Base-by-base conservation (phyloP, 176 grass and related monocot genomes). In the Oryza coarctata region DNA sequence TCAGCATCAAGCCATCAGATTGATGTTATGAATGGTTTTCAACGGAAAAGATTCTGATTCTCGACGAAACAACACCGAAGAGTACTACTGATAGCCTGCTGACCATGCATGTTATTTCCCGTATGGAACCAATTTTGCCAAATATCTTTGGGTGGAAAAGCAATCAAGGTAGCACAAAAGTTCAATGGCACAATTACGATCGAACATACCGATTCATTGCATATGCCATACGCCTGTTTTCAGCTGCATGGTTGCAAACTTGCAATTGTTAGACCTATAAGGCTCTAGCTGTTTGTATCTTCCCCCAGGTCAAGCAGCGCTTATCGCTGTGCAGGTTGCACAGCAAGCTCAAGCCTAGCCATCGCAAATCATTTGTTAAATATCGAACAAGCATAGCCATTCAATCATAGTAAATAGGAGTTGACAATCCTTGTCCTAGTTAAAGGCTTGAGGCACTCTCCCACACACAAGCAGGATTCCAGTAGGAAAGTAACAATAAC, bases 401-500 rank as follows among this genome's bases (percentile, higher is more conserved):
- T 67, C 68, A 82, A 78, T 82, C 71, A 78, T 86, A 72, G 41
- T 43, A 67, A 71, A 82, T 65, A 82, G 39, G 73, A 82, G 79
- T 73, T 82, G 76, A 38, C 73, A 90, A 74, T 73, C 45, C 79
- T 83, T 87, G 70, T 68, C 81, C 47, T 72, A 81, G 82, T 86
- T 86, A 68, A 86, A 83, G 70, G 80, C 68, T 87, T 68, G 78
- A 78, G 44, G 83, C 38, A 82, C 76, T 77, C 68, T 82, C 62
- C 73, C 80, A 82, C 75, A 79, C 84, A 90, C 69, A 6, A 83
- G 35, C 68, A 86, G 25, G 79, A 78, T 85, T 90, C 82, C 63
- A 81, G 71, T 58, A 87, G 47, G 45, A 87, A 92, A 71, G 75
- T 77, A 87, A 90, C 82, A 85, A 62, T 40, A 69, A 85, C 81